These are phyloP conservation scores for Lepidium campestre DNA, from an alignment of 441 rosid species.

Conservation along the genomic window DNA sequence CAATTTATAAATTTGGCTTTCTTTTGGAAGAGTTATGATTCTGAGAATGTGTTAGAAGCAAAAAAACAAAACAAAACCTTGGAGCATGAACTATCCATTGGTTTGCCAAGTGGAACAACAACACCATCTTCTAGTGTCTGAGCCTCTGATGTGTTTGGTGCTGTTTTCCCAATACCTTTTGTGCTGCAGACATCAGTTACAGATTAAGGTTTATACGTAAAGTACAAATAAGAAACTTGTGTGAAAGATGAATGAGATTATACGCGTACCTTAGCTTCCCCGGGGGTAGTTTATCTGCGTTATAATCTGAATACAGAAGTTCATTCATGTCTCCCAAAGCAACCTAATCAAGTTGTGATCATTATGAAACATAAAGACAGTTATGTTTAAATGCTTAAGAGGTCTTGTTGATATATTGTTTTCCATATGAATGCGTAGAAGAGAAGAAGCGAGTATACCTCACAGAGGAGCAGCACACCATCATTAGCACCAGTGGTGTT, in stretches of 20 bases:
- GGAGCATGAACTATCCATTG: conserved; percentile 33
- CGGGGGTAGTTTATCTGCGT: conserved; percentile 62
- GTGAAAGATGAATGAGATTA: not conserved
- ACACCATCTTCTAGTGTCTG: conserved; percentile 56
- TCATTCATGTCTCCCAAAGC: conserved; percentile 92
- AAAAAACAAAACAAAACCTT: conserved; percentile 32
- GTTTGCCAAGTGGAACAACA: conserved; percentile 72
- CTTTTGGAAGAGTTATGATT: not conserved
- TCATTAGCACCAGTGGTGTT: conserved; percentile 31
- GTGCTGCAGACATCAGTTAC: conserved; percentile 46
- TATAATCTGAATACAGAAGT: conserved; percentile 50
- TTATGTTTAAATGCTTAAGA: not conserved
- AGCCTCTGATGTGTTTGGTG: conserved; percentile 60
- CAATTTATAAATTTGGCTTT: not conserved
- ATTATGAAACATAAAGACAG: not conserved
- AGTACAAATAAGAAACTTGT: not conserved
- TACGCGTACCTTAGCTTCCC: conserved; percentile 70
- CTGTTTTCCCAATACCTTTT: conserved; percentile 75
- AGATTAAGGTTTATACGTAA: not conserved
- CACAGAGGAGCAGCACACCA: conserved; percentile 85
- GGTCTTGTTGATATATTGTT: not conserved
- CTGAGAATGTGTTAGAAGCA: not conserved
- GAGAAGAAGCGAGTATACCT: conserved; percentile 39
- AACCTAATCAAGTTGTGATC: conserved; percentile 41
- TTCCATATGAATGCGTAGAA: not conserved